phyloP scores from a whole-genome alignment of 805 yeast species.

The Candida nonsorbophila region DNA sequence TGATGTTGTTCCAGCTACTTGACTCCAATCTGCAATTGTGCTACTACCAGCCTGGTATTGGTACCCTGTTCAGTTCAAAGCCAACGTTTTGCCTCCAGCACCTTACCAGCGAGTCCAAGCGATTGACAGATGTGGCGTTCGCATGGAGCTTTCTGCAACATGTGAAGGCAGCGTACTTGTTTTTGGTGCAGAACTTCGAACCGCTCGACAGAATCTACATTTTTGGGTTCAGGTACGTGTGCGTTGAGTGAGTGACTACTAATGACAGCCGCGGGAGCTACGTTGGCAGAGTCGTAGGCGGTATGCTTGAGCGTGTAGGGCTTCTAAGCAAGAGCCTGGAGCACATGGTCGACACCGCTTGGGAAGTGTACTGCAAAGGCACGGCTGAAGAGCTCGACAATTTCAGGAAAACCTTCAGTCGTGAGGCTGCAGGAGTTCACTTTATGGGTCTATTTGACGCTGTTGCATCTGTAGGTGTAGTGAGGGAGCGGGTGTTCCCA shows the following conservation, averaged over 20 bases:
- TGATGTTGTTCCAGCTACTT: slow-evolving; percentile 48
- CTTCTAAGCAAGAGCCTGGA: slow-evolving; percentile 51
- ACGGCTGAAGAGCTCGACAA: slow-evolving; percentile 41
- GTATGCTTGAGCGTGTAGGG: slow-evolving; percentile 64
- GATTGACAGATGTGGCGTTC: slow-evolving; percentile 37
- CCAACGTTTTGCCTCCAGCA: no score
- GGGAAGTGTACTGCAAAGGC: slow-evolving; percentile 51
- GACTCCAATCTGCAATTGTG: slow-evolving; percentile 48
- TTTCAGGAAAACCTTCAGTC: slow-evolving; percentile 50
- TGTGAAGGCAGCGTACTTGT: slow-evolving; percentile 52
- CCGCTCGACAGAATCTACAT: slow-evolving; percentile 48
- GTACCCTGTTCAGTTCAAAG: slow-evolving; percentile 40
- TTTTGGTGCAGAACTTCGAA: slow-evolving; percentile 43
- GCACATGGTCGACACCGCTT: slow-evolving; percentile 53
- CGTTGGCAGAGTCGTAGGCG: slow-evolving; percentile 57
- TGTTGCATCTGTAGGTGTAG: slow-evolving; percentile 59
- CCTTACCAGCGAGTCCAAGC: no score
- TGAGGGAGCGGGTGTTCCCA: slow-evolving; percentile 56
- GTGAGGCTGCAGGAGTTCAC: slow-evolving; percentile 39
- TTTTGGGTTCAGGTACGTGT: slow-evolving; percentile 49
- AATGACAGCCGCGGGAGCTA: slow-evolving; percentile 53
- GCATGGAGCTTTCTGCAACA: slow-evolving; percentile 55
- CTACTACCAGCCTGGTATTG: slow-evolving; percentile 68
- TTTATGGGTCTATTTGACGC: slow-evolving; percentile 71
- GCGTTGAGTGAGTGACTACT: neutral